Percentiles rank a stretch among this genome's conserved stretches.
These are phyloP conservation scores for Botrytis medusae DNA, from an alignment of 2,329 filamentous ascomycete genomes.

Conservation along the genomic window DNA sequence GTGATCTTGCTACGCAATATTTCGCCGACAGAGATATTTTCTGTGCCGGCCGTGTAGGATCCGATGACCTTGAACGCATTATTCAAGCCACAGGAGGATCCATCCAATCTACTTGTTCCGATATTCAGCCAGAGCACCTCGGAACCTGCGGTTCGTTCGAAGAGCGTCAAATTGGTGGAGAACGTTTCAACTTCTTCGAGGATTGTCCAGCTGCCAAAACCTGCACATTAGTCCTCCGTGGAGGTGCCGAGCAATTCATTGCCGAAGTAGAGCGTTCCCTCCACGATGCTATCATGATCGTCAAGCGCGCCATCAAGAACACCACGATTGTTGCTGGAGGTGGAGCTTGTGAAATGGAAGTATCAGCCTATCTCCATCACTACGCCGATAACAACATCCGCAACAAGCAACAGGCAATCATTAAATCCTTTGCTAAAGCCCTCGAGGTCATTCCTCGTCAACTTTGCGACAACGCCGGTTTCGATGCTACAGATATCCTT, in stretches of 20 bases:
- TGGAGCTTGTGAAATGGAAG: slow-evolving; percentile 93
- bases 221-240: slow-evolving; percentile 91
- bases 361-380: slow-evolving; percentile 88
- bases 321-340: slow-evolving; percentile 92
- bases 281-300: slow-evolving; percentile 99
- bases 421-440: slow-evolving; percentile 97
- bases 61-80: slow-evolving; percentile 93
- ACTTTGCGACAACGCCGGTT: slow-evolving; percentile 97
- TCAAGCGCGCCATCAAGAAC: slow-evolving; percentile 96
- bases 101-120: slow-evolving; percentile 92
- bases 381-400: slow-evolving; percentile 91
- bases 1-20: slow-evolving; percentile 94
- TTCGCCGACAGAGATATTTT: slow-evolving; percentile 98
- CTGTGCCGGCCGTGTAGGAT: slow-evolving; percentile 89
- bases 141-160: slow-evolving; percentile 90
- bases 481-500: slow-evolving; percentile 96
- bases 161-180: slow-evolving; percentile 94
- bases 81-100: slow-evolving; percentile 92
- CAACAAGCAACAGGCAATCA: slow-evolving; percentile 94
- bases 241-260: slow-evolving; percentile 98
- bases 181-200: slow-evolving; percentile 98
- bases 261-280: slow-evolving; percentile 96
- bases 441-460: slow-evolving; percentile 95
- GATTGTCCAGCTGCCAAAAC: slow-evolving; percentile 95
- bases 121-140: slow-evolving; percentile 85